Evolutionary conservation across 257 asterid species (phyloP).

Genomic region (Solanum microdontum): DNA sequence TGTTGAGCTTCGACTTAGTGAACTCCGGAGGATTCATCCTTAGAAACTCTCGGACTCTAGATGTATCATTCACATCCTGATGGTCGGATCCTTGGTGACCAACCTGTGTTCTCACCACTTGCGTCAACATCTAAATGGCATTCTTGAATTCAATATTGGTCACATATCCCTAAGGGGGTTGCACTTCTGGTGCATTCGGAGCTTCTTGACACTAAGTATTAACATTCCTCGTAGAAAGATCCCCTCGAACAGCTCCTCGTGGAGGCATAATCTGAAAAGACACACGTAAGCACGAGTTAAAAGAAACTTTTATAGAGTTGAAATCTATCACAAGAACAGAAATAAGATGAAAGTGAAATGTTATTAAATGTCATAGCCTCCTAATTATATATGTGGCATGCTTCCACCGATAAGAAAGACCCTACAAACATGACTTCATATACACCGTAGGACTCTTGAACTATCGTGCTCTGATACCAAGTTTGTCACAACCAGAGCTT

Average conservation of each 20-base stretch:
- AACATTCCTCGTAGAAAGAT: neutral
- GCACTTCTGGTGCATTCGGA: neutral
- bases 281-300: neutral
- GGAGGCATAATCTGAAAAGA: neutral
- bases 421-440: neutral
- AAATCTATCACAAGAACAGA: too few relatives aligned
- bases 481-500: neutral
- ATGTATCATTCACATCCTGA: too few relatives aligned
- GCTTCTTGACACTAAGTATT: neutral
- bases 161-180: neutral
- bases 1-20: too few relatives aligned
- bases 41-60: too few relatives aligned
- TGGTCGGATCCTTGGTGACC: neutral
- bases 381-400: neutral
- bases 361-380: neutral
- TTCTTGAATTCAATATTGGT: too few relatives aligned
- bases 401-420: neutral
- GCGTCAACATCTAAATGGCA: neutral
- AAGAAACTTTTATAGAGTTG: neutral
- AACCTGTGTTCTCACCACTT: neutral
- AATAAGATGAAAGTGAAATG: neutral
- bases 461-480: neutral
- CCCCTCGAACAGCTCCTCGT: neutral
- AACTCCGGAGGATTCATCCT: too few relatives aligned
- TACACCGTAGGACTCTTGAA: neutral